These are phyloP conservation scores for Ophiocordyceps sinensis DNA, from an alignment of 2,329 filamentous ascomycete genomes.

Conservation along the genomic window DNA sequence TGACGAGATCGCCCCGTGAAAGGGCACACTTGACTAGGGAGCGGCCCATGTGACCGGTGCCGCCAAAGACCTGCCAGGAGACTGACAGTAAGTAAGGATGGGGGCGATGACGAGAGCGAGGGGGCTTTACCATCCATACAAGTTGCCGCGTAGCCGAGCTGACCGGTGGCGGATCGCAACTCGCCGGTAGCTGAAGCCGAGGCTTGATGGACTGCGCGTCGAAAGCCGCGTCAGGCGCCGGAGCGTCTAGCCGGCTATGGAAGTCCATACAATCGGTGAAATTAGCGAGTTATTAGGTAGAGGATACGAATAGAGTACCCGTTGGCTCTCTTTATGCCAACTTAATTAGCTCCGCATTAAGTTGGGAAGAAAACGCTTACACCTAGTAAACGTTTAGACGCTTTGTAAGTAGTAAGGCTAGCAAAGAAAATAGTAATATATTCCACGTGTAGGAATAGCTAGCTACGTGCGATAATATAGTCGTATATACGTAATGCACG, in stretches of 20 bases:
- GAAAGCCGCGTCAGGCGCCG: not conserved
- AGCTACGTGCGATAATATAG: too few species aligned
- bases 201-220: constrained; percentile 7
- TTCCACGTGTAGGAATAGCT: too few species aligned
- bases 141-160: constrained; percentile 57
- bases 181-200: constrained; percentile 50
- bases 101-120: not conserved
- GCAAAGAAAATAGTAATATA: too few species aligned
- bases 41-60: constrained; percentile 92
- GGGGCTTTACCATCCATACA: constrained; percentile 62
- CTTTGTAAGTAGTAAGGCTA: too few species aligned
- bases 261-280: not conserved
- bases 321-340: too few species aligned
- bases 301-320: too few species aligned
- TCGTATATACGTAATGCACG: too few species aligned
- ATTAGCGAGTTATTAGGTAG: too few species aligned
- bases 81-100: not conserved
- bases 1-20: constrained; percentile 67
- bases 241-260: not conserved
- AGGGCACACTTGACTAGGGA: constrained; percentile 76
- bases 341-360: too few species aligned
- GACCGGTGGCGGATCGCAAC: constrained; percentile 70
- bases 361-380: too few species aligned
- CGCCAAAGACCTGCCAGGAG: constrained; percentile 64
- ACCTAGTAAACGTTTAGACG: too few species aligned